Evolutionary conservation across 2,329 filamentous ascomycete genomes (phyloP).

Genomic region (Orbilia quercus): DNA sequence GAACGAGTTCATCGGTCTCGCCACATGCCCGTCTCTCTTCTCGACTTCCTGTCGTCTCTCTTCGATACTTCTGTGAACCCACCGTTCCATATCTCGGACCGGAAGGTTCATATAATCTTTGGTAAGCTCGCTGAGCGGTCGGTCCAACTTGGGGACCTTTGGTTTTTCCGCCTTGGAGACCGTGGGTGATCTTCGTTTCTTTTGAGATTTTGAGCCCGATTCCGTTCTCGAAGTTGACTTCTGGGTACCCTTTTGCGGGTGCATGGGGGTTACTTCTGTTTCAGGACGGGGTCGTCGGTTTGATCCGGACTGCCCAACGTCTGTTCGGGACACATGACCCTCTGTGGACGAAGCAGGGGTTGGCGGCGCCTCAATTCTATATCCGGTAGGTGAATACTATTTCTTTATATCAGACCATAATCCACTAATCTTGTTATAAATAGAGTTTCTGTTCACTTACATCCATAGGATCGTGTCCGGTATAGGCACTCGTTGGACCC

Average conservation of each 20-base stretch:
- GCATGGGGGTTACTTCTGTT: not conserved
- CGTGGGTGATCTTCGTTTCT: slow-evolving; percentile 49
- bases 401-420: not conserved
- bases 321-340: not conserved
- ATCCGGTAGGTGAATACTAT: slow-evolving; percentile 35
- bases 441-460: slow-evolving; percentile 8
- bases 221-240: not conserved
- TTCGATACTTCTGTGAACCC: slow-evolving; percentile 78
- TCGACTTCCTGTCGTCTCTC: slow-evolving; percentile 75
- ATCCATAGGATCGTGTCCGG: slow-evolving; percentile 8
- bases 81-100: slow-evolving; percentile 81
- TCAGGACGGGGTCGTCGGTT: not conserved
- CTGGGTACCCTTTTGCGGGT: not conserved
- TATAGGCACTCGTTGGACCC: slow-evolving; percentile 42
- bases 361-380: slow-evolving; percentile 22
- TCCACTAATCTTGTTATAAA: not conserved
- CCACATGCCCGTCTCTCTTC: slow-evolving; percentile 80
- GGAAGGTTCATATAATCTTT: slow-evolving; percentile 72
- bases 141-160: slow-evolving; percentile 70
- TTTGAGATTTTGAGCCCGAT: slow-evolving; percentile 24
- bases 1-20: slow-evolving; percentile 96
- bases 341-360: slow-evolving; percentile 42
- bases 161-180: slow-evolving; percentile 62
- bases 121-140: slow-evolving; percentile 78
- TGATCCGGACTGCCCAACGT: not conserved